phyloP scores from a whole-genome alignment of 352 stramenopile genomes.

The Phytophthora palmivora region DNA sequence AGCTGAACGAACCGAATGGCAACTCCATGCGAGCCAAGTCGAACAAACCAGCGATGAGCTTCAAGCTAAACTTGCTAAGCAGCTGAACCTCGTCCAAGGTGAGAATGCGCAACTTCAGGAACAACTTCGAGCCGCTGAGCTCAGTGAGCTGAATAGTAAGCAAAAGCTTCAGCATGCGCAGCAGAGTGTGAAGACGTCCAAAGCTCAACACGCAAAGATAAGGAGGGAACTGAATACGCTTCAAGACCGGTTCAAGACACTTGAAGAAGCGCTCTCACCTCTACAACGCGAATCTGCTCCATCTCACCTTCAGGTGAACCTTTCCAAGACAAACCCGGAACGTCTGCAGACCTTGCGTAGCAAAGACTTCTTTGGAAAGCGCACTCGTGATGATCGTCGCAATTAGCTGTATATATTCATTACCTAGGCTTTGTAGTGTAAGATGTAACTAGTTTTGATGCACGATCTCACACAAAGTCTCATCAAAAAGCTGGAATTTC shows the following conservation, averaged over 20 bases:
- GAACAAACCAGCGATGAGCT: not conserved
- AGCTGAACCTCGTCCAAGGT: slow-evolving; percentile 3
- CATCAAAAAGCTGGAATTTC: no score
- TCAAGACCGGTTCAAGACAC: not conserved
- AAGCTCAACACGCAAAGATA: not conserved
- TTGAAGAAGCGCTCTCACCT: no score
- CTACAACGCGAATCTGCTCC: not conserved
- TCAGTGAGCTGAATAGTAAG: not conserved
- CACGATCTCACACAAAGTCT: no score
- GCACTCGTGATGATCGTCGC: no score
- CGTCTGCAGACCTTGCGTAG: no score
- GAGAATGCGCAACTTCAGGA: slow-evolving; percentile 48
- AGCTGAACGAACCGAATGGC: slow-evolving; percentile 1
- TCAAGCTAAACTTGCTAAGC: not conserved
- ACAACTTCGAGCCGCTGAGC: slow-evolving; percentile 37
- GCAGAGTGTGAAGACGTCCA: not conserved
- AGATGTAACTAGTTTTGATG: no score
- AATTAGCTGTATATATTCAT: no score
- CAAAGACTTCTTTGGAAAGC: no score
- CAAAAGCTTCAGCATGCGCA: not conserved
- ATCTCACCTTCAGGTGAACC: not conserved
- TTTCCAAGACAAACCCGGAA: no score
- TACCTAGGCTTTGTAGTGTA: no score
- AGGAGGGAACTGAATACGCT: not conserved
- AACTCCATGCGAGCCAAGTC: not conserved